Evolutionary conservation across 2,329 filamentous ascomycete species (phyloP), one percentile per base, ranked within the genome.

Genomic region (Sclerotinia spermophila): DNA sequence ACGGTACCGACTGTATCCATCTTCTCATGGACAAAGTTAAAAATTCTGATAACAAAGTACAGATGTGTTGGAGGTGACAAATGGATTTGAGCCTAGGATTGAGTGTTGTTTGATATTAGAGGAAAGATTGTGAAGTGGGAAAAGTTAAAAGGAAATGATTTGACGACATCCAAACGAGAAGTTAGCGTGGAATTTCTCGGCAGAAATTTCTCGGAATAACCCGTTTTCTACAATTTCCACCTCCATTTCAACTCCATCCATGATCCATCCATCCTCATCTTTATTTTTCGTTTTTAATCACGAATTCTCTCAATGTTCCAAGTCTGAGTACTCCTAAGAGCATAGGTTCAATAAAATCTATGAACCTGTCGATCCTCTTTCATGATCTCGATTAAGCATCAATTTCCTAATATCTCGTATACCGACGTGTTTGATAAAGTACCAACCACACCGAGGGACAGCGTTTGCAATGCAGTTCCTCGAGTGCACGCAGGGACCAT

Each of bases 161-260:
- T 62, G 27, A 30, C 61, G 44, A 65, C 24, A 35, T 17, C n/a
- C 62, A 65, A 64, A 65, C 44, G 61, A 65, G 61, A 51, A 40
- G 2, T 13, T 65, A 53, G 61, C 33, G 45, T n/a, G 10, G 8
- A 65, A 65, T 7, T 51, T 53, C 33, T 40, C 45, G 45, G n/a
- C 35, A 53, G 8, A 27, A 40, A 24, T 65, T 53, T 64, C 27
- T 65, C 61, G 30, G 44, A 38, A 13, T 2, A n/a, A 35, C 17
- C 24, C n/a, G n/a, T 42, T 42, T 60, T 60, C 19, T 30, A 17
- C 6, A 21, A 60, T 42, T 15, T 60, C 38, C 38, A 60, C 33
- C n/a, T 27, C 21, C n/a, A 27, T n/a, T n/a, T 61, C 38, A 42
- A 13, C 24, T 61, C 38, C 55, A n/a, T 58, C 10, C 8, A 33